phyloP scores from a whole-genome alignment of 2,329 filamentous ascomycete genomes.

The Claviceps humidiphila region DNA sequence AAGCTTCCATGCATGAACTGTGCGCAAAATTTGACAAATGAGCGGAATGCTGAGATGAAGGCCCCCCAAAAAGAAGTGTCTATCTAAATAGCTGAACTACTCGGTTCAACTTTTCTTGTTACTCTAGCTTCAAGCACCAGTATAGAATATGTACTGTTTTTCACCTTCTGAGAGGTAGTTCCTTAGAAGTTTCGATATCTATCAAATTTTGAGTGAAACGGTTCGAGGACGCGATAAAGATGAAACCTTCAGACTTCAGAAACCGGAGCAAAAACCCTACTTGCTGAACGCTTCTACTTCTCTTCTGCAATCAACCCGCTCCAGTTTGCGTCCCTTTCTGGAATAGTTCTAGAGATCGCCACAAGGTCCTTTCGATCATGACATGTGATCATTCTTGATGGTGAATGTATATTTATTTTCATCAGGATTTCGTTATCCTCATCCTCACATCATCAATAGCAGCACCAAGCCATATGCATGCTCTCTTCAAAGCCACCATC shows the following conservation, averaged over 20 bases:
- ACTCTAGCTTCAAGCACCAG: too few species aligned
- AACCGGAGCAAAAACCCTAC: slow-evolving; percentile 67
- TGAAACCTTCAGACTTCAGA: slow-evolving; percentile 49
- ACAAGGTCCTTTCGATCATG: slow-evolving; percentile 62
- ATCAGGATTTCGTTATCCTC: too few species aligned
- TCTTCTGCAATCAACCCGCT: slow-evolving; percentile 57
- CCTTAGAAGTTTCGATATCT: background rate
- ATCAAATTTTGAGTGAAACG: background rate
- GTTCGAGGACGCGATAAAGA: background rate
- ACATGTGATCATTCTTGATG: too few species aligned
- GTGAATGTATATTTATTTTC: too few species aligned
- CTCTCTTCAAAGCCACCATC: too few species aligned
- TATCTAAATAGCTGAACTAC: too few species aligned
- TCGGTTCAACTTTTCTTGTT: too few species aligned
- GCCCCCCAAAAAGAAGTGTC: slow-evolving; percentile 10
- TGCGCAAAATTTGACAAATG: background rate
- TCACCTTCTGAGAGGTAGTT: too few species aligned
- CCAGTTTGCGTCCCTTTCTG: slow-evolving; percentile 11
- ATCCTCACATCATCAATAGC: too few species aligned
- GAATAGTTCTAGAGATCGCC: slow-evolving; percentile 54
- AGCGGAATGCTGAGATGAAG: slow-evolving; percentile 10
- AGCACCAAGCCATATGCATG: too few species aligned
- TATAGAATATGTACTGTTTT: too few species aligned
- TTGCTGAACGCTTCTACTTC: slow-evolving; percentile 70
- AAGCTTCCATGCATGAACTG: slow-evolving; percentile 16